A percentile compares a stretch with the other conserved stretches of the same genome.
Evolutionary conservation across 139 green algal genomes (phyloP).

Genomic region (Zygnema cylindricum): DNA sequence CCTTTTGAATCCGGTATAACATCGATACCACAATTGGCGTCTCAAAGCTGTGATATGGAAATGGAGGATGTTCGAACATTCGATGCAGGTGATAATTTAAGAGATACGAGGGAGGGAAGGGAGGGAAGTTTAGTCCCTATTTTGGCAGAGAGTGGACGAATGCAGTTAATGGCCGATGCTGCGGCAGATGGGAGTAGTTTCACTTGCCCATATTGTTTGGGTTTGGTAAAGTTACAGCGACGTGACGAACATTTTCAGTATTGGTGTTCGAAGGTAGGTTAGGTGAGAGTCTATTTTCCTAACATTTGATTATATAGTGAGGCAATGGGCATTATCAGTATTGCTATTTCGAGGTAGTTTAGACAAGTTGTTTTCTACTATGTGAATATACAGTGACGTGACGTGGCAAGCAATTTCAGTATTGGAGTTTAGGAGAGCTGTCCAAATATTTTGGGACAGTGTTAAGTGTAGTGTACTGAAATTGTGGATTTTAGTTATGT

Average conservation of each 20-base stretch:
- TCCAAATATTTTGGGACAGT: no score
- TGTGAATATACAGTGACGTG: no score
- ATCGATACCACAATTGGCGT: background rate
- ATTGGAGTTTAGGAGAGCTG: no score
- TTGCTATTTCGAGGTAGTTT: no score
- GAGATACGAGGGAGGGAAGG: background rate
- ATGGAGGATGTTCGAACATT: background rate
- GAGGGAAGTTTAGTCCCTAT: background rate
- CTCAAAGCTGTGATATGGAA: background rate
- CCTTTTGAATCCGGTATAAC: no score
- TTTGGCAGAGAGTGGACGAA: slow-evolving; percentile 1
- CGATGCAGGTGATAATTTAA: background rate
- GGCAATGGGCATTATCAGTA: no score
- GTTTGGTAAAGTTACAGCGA: background rate
- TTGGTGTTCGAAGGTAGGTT: slow-evolving; percentile 8
- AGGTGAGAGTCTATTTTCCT: no score
- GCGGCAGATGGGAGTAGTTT: slow-evolving; percentile 8
- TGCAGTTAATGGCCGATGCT: slow-evolving; percentile 4
- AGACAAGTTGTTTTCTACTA: no score
- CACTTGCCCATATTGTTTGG: background rate
- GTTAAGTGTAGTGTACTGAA: no score
- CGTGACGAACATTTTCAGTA: slow-evolving; percentile 19
- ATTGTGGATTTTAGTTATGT: no score
- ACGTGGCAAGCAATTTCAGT: no score
- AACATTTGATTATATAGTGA: no score